Evolutionary conservation across 495 filamentous ascomycete species (phyloP).

Genomic region (Lentithecium fluviatile): DNA sequence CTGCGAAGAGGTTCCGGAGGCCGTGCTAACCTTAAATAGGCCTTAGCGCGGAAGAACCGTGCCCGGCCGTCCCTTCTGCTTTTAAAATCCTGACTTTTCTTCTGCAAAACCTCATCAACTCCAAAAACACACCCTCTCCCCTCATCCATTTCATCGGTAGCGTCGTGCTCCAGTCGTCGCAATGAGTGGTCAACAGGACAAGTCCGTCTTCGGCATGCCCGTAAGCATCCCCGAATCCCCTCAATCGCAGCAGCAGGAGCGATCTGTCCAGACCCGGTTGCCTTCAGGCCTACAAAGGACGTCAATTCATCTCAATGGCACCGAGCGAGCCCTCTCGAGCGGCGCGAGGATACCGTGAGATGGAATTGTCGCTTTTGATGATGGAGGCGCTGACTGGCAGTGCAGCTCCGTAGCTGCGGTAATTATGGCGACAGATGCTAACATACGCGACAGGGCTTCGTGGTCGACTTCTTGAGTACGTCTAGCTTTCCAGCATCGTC

Average conservation of each 20-base stretch:
- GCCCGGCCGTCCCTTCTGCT: too few relatives aligned
- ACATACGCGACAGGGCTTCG: constrained; percentile 54
- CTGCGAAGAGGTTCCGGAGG: not conserved
- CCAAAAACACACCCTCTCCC: not conserved
- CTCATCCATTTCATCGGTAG: not conserved
- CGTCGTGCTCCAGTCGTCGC: constrained; percentile 33
- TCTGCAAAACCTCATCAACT: not conserved
- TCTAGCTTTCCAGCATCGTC: constrained; percentile 39
- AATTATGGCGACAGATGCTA: constrained; percentile 30
- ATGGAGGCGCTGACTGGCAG: constrained; percentile 35
- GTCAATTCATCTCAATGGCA: constrained; percentile 23
- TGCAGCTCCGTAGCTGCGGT: constrained; percentile 26
- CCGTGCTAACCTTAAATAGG: not conserved
- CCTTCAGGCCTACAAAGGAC: constrained; percentile 1
- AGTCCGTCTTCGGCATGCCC: constrained; percentile 90
- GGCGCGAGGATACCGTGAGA: constrained; percentile 21
- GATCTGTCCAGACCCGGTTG: constrained; percentile 14
- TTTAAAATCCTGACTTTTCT: not conserved
- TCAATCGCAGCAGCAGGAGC: constrained; percentile 5
- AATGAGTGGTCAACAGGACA: constrained; percentile 55
- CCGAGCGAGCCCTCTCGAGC: constrained; percentile 9
- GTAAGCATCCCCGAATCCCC: constrained; percentile 50
- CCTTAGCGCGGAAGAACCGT: not conserved
- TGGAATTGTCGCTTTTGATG: constrained; percentile 26
- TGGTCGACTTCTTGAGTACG: constrained; percentile 98